phyloP scores from a whole-genome alignment of 345 rosid species.

The Diplotaxis tenuifolia region DNA sequence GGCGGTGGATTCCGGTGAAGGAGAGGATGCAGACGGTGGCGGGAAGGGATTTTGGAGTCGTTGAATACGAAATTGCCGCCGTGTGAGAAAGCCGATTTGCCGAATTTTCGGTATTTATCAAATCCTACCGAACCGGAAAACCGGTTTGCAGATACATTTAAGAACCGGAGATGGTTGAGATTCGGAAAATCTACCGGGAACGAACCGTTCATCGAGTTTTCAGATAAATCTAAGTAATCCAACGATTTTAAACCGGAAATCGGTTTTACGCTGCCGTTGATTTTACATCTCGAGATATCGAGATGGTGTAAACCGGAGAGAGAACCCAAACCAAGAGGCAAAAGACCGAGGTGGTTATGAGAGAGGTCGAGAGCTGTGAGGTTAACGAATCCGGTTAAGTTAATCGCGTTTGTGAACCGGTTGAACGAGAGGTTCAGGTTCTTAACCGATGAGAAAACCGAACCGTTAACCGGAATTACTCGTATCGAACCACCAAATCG shows the following conservation, averaged over 20 bases:
- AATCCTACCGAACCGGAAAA: conserved; percentile 53
- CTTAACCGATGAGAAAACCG: conserved; percentile 41
- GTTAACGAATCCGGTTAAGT: conserved; percentile 52
- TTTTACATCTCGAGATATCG: conserved; percentile 64
- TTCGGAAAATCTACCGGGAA: conserved; percentile 84
- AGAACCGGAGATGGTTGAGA: conserved; percentile 43
- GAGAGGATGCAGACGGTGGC: conserved; percentile 22
- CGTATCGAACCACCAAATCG: conserved; percentile 55
- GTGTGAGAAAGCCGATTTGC: conserved; percentile 60
- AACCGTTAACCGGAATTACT: conserved; percentile 31
- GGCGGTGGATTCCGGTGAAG: conserved; percentile 22
- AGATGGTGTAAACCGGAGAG: conserved; percentile 50
- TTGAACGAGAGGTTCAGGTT: conserved; percentile 66
- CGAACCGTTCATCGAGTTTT: conserved; percentile 60
- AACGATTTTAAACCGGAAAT: conserved; percentile 53
- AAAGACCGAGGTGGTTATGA: conserved; percentile 44
- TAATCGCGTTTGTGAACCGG: conserved; percentile 63
- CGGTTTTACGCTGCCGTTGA: conserved; percentile 49
- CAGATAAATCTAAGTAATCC: conserved; percentile 66
- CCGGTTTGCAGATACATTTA: conserved; percentile 70
- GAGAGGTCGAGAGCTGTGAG: conserved; percentile 66
- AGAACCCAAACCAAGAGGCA: conserved; percentile 55
- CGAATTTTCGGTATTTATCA: conserved; percentile 51
- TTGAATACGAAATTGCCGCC: conserved; percentile 52
- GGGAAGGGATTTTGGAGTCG: conserved; percentile 39